Evolutionary conservation across 345 rosid genomes (phyloP), one percentile per base, ranked within the genome.

Genomic region (Eucalyptus dawsonii): DNA sequence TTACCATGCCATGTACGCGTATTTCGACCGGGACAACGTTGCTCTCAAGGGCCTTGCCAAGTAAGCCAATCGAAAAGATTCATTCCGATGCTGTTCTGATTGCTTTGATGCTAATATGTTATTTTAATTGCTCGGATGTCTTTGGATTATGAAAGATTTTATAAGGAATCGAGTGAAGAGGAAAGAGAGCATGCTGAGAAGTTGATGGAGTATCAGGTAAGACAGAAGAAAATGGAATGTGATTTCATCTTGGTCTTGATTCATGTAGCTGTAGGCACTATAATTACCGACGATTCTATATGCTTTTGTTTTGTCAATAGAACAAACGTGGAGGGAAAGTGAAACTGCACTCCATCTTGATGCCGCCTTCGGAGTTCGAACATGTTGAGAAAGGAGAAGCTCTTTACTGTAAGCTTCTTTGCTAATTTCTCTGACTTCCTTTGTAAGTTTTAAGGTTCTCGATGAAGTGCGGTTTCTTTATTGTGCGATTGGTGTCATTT

Each of bases 381-480:
- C 98, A 97, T 88, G 94, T 89, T 3, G 98, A 97, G 88, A 97
- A 97, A 90, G 99, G 99, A 83, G 98, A 97, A 92, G 98, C 99
- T 14, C 89, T 96, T 24, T 93, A 97, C 91, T 97, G 99, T 97
- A 89, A 91, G 94, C 90, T 92, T 37, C 14, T 3, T 19, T 16
- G 83, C 83, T 40, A 40, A 42, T 76, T 40, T 76, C 83, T 76
- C 47, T 40, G 29, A 37, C 83, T 40, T 76, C 0, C 83, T 40
- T 6, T 40, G 83, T 76, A 40, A n/a, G 42, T 81, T 11, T 11
- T 56, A 40, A 76, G 47, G 50, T 50, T 31, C 25, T 37, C 9
- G 7, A 15, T 76, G 29, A 37, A 12, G 29, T 50, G 31, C 19
- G 25, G 42, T 25, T 24, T 80, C 56, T 51, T 51, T 21, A 2